Conservation (phyloP, 768 basidiomycete species). For the Auricularia cornea region DNA sequence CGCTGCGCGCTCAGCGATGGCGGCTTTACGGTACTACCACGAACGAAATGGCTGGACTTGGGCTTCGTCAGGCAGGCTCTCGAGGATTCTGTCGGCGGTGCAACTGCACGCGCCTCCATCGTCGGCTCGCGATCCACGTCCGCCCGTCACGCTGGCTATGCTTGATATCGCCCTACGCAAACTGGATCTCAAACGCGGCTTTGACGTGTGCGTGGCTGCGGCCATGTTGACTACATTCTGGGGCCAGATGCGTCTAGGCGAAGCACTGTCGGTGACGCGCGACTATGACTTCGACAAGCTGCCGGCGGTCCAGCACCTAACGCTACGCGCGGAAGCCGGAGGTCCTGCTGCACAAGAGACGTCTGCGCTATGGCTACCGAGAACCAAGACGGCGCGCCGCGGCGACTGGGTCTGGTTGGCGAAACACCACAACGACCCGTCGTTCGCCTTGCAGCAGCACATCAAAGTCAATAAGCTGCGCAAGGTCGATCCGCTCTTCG, state of each 20-base stretch:
- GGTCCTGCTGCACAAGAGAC: neutral
- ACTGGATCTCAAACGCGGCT: conserved; percentile 22
- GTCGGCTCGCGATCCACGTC: conserved; percentile 7
- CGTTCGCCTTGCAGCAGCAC: conserved; percentile 24
- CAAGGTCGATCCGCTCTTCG: conserved; percentile 26
- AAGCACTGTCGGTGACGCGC: conserved; percentile 13
- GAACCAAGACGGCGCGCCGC: neutral
- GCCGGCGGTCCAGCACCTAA: neutral
- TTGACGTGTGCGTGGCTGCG: conserved; percentile 36
- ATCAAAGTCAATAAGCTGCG: conserved; percentile 19
- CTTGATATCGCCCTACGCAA: conserved; percentile 14
- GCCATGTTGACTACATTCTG: conserved; percentile 24
- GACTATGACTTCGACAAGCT: neutral
- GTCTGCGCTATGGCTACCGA: neutral
- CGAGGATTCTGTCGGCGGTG: neutral
- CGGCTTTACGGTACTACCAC: neutral
- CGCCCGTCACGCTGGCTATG: conserved; percentile 28
- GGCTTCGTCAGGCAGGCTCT: neutral
- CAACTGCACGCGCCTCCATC: neutral
- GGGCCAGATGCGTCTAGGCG: conserved; percentile 32
- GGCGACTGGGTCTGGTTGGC: no score
- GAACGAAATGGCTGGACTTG: neutral
- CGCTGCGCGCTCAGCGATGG: neutral
- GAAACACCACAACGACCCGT: conserved; percentile 9
- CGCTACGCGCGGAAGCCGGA: neutral